Evolutionary conservation across 495 filamentous ascomycete genomes (phyloP), one percentile per base, ranked within the genome.

Genomic region (Physcia stellaris): DNA sequence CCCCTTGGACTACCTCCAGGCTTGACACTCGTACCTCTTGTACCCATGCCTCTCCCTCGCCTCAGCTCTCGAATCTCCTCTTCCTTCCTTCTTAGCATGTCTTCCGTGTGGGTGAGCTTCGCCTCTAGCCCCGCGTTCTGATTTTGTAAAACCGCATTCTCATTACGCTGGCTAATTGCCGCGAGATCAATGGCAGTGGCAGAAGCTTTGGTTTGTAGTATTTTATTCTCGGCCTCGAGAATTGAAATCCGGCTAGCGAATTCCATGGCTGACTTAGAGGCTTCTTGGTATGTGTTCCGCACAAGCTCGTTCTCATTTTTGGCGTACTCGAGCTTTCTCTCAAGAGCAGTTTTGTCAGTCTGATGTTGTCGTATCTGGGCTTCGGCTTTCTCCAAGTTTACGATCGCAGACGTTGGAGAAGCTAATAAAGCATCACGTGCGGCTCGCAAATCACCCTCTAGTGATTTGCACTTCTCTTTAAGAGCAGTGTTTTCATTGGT

Each of bases 241-340:
- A 55, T 55, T 9, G 60, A 53, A 26, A 65, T 61, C 54, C 80
- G 73, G 17, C 55, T 57, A 12, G 53, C 53, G 13, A 71, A 55
- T 27, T 74, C 67, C 12, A 56, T 61, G 7, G 66, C 67, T 0
- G 59, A 56, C 12, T 58, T 73, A 11, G 77, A 80, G 1, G 76
- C 74, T 24, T 64, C 60, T 37, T 83, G 77, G 42, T 84, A 86
- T 24, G 70, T 62, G 13, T 65, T 59, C 31, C 76, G 69, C 24
- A 62, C 62, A 51, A 76, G 84, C 11, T 80, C 79, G 17, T 58
- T 47, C 10, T 78, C 70, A 12, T 48, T 55, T 22, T 61, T 46
- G 1, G 43, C 23, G n/a, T 20, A 39, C 4, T 49, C 43, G n/a
- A 60, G 11, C 42, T 67, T 68, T 24, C 65, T 60, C 24, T 61